Base-by-base conservation (phyloP, 768 basidiomycete genomes). In the Boletales sp. region DNA sequence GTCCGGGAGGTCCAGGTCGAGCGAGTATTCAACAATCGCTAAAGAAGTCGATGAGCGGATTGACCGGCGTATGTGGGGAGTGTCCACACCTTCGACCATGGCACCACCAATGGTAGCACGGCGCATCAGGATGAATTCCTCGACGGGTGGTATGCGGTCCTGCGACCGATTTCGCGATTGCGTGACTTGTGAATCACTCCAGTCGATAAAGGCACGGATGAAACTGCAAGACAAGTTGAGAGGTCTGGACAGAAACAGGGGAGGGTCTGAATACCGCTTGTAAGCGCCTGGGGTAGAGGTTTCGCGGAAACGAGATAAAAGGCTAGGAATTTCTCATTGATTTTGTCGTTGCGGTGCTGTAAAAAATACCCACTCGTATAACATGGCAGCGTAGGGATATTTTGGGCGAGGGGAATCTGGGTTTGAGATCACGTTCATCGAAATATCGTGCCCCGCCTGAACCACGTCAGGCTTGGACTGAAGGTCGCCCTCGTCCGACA, bases 71-170 rank as follows among this genome's bases (percentile, higher is more conserved):
- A 44, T 18, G 25, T 31, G 55, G 44, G 46, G 18, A 18, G 12
- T 42, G 2, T 31, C 5, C 61, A 30, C 12, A 71, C 70, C 71
- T 68, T 72, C 71, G 14, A 72, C 70, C 63, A 72, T 59, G 15
- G 64, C 66, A 10, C 62, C 68, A 0, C 70, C 70, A 49, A 72
- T 72, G 31, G 70, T 72, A 18, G 62, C 57, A 13, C 70, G 64
- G 13, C 70, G 64, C 60, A 72, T 70, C 42, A 63, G 56, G 58
- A 72, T 64, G 52, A 72, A 72, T 44, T 72, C 71, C 0, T 72
- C 66, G 5, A 72, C 67, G 13, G 70, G 68, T 7, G 70, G 64
- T 28, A 72, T 71, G 25, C 60, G 65, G 41, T 72, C 67, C 37
- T 65, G 58, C 8, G 70, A 69, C 30, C 70, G 62, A 37, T 69